Evolutionary conservation across 2,329 filamentous ascomycete genomes (phyloP), one percentile per base, ranked within the genome.

Genomic region (Chrysoporthe austroafricana): DNA sequence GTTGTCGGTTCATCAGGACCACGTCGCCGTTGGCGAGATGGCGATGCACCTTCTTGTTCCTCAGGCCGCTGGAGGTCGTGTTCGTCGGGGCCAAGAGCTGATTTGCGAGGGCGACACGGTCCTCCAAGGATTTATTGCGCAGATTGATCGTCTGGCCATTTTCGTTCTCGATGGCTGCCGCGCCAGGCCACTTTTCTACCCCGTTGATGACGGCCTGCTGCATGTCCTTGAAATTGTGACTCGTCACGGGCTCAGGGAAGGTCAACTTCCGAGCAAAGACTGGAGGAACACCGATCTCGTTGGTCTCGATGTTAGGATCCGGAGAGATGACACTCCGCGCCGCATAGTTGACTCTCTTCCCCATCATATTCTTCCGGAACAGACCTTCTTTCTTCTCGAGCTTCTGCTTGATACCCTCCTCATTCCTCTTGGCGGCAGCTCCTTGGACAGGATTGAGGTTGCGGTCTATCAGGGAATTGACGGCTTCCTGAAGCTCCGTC

Each of bases 321-420:
- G 96, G 96, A 11, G 95, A 98, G 73, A 99, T 99, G 77, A 99
- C 96, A 85, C 92, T 97, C 78, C 96, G 91, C 48, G 96, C 96
- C 62, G 96, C 96, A 77, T 96, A 98, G 79, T 99, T 98, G 81
- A 99, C 96, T 83, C 96, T 94, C 84, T 99, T 99, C 70, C 96
- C 96, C 96, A 99, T 99, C 96, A 99, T 98, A 80, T 99, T 97
- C 84, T 97, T 98, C 74, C 96, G 87, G 84, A 99, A 99, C 42
- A 99, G 85, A 72, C 96, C 96, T 76, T 99, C 96, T 81, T 99
- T 99, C 85, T 99, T 99, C 81, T 99, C 96, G 39, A 99, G 85
- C 76, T 94, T 91, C 77, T 99, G 96, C 81, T 99, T 99, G 81
- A 99, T 97, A 73, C 96, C 96, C 71, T 97, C 94, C 70, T 96